Conservation (phyloP, 192 early-diverging fungal species). For the Pilobolus umbonatus region DNA sequence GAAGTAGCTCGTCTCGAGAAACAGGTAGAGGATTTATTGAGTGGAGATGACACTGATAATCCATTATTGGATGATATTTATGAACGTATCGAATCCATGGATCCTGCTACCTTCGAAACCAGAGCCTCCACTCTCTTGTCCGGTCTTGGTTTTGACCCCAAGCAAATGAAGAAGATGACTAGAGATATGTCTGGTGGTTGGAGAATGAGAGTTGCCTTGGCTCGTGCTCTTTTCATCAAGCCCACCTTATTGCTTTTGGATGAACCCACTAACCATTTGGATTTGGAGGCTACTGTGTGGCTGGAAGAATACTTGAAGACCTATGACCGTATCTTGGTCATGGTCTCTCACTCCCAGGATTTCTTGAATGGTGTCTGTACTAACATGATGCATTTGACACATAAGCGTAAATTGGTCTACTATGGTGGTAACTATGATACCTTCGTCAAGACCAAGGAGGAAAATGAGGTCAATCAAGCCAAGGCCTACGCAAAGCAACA, state of each 20-base stretch:
- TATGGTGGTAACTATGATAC: conserved; percentile 98
- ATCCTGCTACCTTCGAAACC: conserved; percentile 89
- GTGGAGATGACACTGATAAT: conserved; percentile 76
- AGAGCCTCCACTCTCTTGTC: conserved; percentile 86
- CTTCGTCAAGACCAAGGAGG: conserved; percentile 91
- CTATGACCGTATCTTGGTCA: conserved; percentile 70
- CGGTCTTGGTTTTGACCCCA: conserved; percentile 90
- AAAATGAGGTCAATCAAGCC: conserved; percentile 97
- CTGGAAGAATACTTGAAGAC: conserved; percentile 69
- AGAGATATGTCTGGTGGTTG: conserved; percentile 99
- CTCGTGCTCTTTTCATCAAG: conserved; percentile 89
- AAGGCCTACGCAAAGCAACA: conserved; percentile 99
- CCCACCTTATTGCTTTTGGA: conserved; percentile 49
- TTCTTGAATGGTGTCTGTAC: conserved; percentile 74
- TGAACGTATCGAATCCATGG: conserved; percentile 93
- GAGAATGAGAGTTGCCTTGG: conserved; percentile 98
- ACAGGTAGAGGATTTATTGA: conserved; percentile 85
- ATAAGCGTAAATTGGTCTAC: conserved; percentile 86
- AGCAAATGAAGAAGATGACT: conserved; percentile 87
- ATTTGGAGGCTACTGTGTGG: conserved; percentile 72
- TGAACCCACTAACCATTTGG: conserved; percentile 61
- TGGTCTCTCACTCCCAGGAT: conserved; percentile 79
- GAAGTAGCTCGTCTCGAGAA: conserved; percentile 91
- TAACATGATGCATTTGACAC: conserved; percentile 91
- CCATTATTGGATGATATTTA: conserved; percentile 89